A percentile compares a stretch with the other conserved stretches of the same genome.
Evolutionary conservation across 2,329 filamentous ascomycete genomes (phyloP).

Genomic region (Leptodontidium sp.): DNA sequence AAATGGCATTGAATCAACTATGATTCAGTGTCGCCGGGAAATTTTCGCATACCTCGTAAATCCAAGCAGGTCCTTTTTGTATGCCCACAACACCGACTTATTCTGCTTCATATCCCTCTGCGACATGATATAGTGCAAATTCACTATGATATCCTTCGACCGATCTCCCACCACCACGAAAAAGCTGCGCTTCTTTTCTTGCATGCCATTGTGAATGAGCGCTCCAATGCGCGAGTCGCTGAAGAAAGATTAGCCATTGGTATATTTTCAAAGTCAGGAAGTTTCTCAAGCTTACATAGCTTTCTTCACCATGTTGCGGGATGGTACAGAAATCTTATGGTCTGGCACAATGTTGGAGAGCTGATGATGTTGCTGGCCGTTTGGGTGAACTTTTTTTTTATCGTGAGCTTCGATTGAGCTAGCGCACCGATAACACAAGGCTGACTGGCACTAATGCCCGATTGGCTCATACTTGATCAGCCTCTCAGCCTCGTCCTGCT

Average conservation of each 20-base stretch:
- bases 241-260: slow-evolving; percentile 29
- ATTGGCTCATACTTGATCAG: neutral
- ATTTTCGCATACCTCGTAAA: slow-evolving; percentile 72
- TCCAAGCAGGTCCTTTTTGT: slow-evolving; percentile 95
- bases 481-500: neutral
- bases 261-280: neutral
- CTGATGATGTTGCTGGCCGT: neutral
- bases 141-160: slow-evolving; percentile 95
- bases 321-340: slow-evolving; percentile 27
- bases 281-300: slow-evolving; percentile 39
- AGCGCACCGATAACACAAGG: slow-evolving; percentile 30
- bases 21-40: slow-evolving; percentile 17
- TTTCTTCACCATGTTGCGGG: slow-evolving; percentile 43
- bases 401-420: slow-evolving; percentile 25
- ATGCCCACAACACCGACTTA: slow-evolving; percentile 97
- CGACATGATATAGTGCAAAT: slow-evolving; percentile 92
- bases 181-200: slow-evolving; percentile 97
- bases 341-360: neutral
- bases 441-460: slow-evolving; percentile 19
- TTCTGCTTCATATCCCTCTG: slow-evolving; percentile 91
- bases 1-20: neutral
- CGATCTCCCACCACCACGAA: slow-evolving; percentile 95
- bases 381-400: slow-evolving; percentile 34
- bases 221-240: slow-evolving; percentile 91
- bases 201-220: slow-evolving; percentile 89